Conservation (phyloP, 2,329 filamentous ascomycete genomes). For the Fusarium sororula region DNA sequence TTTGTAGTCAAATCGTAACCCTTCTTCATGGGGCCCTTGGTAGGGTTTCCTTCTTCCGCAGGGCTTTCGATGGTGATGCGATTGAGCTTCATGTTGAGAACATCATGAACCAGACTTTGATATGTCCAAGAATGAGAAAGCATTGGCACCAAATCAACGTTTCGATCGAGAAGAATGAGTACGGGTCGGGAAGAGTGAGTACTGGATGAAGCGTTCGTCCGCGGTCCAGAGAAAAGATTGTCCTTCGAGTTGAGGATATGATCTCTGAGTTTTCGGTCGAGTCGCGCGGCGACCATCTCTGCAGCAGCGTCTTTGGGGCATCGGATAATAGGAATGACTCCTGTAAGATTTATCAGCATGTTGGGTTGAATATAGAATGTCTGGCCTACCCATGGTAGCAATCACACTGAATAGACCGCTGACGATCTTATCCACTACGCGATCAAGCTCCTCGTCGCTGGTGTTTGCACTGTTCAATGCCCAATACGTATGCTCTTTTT, state of each 20-base stretch:
- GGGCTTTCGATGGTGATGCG: conserved; percentile 91
- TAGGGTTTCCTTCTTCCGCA: conserved; percentile 77
- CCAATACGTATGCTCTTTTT: conserved; percentile 91
- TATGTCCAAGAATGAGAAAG: conserved; percentile 90
- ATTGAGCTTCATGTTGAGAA: conserved; percentile 74
- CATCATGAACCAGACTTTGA: conserved; percentile 81
- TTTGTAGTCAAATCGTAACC: conserved; percentile 88
- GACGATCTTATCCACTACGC: conserved; percentile 88
- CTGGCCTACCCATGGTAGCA: conserved; percentile 86
- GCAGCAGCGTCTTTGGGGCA: conserved; percentile 93
- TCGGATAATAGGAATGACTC: conserved; percentile 92
- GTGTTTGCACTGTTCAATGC: conserved; percentile 94
- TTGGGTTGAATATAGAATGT: background rate
- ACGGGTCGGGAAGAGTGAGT: conserved; percentile 83
- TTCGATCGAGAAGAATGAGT: conserved; percentile 91
- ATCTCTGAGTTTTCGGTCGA: conserved; percentile 94
- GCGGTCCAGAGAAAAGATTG: conserved; percentile 84
- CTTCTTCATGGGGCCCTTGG: conserved; percentile 82
- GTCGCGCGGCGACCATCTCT: conserved; percentile 91
- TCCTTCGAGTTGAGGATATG: conserved; percentile 98
- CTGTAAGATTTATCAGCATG: conserved; percentile 52
- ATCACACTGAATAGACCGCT: conserved; percentile 97
- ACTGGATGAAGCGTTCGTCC: conserved; percentile 62
- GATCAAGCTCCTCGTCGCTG: conserved; percentile 88
- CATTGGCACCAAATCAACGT: conserved; percentile 96